Conservation (phyloP, 805 yeast genomes). For the Saccharomyces jurei region DNA sequence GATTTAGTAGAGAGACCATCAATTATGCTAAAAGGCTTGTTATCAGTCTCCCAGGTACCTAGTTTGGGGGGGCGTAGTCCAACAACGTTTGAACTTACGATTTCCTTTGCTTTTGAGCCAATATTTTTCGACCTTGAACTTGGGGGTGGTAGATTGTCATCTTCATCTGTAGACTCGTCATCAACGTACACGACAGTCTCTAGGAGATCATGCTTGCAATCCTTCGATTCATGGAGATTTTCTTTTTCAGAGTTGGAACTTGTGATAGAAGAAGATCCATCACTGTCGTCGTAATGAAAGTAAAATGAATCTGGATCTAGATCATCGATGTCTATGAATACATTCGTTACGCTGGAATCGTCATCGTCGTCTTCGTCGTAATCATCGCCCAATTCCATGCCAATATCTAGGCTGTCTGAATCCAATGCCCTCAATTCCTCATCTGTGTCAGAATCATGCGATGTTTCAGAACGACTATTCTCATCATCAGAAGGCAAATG, state of each 20-base stretch:
- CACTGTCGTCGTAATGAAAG: slow-evolving; percentile 33
- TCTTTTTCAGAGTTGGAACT: slow-evolving; percentile 3
- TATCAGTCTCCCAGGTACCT: slow-evolving; percentile 84
- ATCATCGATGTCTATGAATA: slow-evolving; percentile 33
- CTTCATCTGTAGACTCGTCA: slow-evolving; percentile 94
- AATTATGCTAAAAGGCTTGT: slow-evolving; percentile 85
- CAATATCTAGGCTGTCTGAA: neutral
- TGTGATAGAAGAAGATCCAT: slow-evolving; percentile 42
- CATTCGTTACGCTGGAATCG: slow-evolving; percentile 34
- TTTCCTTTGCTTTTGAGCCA: slow-evolving; percentile 84
- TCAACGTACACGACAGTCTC: slow-evolving; percentile 39
- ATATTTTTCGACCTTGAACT: slow-evolving; percentile 43
- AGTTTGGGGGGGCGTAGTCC: slow-evolving; percentile 85
- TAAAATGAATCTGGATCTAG: slow-evolving; percentile 32
- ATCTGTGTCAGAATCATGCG: neutral
- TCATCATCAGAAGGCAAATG: slow-evolving; percentile 31
- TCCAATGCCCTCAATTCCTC: neutral
- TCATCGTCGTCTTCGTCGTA: slow-evolving; percentile 28
- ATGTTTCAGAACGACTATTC: slow-evolving; percentile 14
- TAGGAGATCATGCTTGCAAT: slow-evolving; percentile 24
- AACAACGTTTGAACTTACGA: slow-evolving; percentile 76
- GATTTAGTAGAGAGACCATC: slow-evolving; percentile 91
- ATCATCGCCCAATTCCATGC: slow-evolving; percentile 15
- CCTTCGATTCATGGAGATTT: slow-evolving; percentile 7
- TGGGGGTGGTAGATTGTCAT: slow-evolving; percentile 69